These are phyloP conservation scores for Alternaria brassicae DNA, from an alignment of 2,329 filamentous ascomycete genomes.

Conservation along the genomic window DNA sequence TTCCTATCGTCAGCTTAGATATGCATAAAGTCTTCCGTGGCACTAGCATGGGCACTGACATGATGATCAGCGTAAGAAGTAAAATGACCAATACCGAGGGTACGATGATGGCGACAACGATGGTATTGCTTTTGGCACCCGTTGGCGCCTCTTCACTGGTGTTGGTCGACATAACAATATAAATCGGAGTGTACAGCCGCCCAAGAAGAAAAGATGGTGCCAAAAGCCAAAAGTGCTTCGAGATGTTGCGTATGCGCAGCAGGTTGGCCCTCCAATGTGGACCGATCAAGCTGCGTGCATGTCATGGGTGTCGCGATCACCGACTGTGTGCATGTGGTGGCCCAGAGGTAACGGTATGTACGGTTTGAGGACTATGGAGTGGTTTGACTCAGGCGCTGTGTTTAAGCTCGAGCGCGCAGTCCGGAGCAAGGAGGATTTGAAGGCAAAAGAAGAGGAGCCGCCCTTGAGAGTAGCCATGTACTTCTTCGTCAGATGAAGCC, in stretches of 20 bases:
- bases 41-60: conserved; percentile 28
- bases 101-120: conserved; percentile 42
- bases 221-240: background rate
- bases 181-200: background rate
- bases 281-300: conserved; percentile 23
- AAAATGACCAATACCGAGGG: conserved; percentile 43
- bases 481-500: conserved; percentile 23
- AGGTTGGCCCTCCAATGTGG: conserved; percentile 8
- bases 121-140: conserved; percentile 19
- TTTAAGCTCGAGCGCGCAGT: conserved; percentile 11
- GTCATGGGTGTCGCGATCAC: conserved; percentile 18
- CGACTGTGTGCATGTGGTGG: conserved; percentile 11
- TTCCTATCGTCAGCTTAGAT: conserved; percentile 20
- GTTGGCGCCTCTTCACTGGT: conserved; percentile 9
- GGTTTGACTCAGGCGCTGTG: conserved; percentile 7
- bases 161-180: conserved; percentile 22
- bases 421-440: conserved; percentile 5
- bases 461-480: conserved; percentile 13
- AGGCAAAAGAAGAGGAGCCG: background rate
- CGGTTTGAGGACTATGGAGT: background rate
- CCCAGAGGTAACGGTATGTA: background rate
- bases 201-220: background rate
- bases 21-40: background rate
- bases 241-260: conserved; percentile 7
- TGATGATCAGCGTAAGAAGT: conserved; percentile 38